Evolutionary conservation across 2,329 filamentous ascomycete species (phyloP).

Genomic region (Xylaria sp.): DNA sequence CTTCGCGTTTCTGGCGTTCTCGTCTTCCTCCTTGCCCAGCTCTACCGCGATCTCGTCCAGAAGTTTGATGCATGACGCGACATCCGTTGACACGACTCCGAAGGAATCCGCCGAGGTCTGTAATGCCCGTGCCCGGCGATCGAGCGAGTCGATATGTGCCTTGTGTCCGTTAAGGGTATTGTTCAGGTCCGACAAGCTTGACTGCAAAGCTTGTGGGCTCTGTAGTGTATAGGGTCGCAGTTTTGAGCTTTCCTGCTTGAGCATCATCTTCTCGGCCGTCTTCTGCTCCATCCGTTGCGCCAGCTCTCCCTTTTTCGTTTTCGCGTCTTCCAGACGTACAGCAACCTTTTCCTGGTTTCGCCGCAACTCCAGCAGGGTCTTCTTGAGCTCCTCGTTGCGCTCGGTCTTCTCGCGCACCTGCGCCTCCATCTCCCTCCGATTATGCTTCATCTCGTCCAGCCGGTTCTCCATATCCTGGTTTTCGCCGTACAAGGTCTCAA

Average conservation of each 20-base stretch:
- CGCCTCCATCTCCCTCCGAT: conserved; percentile 77
- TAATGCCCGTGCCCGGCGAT: conserved; percentile 83
- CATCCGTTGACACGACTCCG: conserved; percentile 78
- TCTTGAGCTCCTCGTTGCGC: conserved; percentile 86
- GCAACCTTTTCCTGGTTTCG: conserved; percentile 82
- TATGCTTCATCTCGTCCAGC: conserved; percentile 78
- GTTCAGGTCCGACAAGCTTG: conserved; percentile 78
- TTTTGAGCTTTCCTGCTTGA: conserved; percentile 85
- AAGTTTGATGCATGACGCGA: conserved; percentile 84
- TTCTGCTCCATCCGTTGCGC: conserved; percentile 73
- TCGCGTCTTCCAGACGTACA: conserved; percentile 79
- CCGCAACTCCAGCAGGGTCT: conserved; percentile 76
- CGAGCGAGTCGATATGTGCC: conserved; percentile 81
- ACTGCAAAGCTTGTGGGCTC: conserved; percentile 81
- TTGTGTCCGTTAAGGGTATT: conserved; percentile 79
- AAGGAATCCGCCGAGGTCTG: conserved; percentile 94
- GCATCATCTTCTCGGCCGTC: conserved; percentile 67
- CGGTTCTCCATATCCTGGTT: conserved; percentile 86
- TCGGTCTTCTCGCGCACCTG: conserved; percentile 83
- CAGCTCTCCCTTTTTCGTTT: conserved; percentile 76
- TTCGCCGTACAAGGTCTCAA: conserved; percentile 81
- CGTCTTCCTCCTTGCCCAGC: conserved; percentile 87
- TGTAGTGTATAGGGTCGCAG: conserved; percentile 90
- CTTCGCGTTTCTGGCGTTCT: conserved; percentile 75
- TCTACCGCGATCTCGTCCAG: conserved; percentile 87